These are phyloP conservation scores for Torulaspora maleeae DNA, from an alignment of 805 yeast species.

Conservation along the genomic window DNA sequence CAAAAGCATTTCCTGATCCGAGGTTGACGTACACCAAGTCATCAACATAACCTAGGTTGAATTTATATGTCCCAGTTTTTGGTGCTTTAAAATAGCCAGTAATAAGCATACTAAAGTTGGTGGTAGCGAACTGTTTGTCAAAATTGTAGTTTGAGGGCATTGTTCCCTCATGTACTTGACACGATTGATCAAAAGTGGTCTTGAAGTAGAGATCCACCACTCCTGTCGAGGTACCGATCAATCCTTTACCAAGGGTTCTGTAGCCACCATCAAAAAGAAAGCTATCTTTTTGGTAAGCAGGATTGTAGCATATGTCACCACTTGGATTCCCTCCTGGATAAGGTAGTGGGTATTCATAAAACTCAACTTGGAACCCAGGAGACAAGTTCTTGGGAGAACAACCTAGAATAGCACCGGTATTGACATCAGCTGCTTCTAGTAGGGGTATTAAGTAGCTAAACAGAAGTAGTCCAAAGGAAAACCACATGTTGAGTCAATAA, in stretches of 20 bases:
- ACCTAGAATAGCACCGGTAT: no score
- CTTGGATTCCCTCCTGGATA: no score
- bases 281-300: not conserved
- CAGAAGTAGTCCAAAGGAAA: no score
- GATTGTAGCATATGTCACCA: not conserved
- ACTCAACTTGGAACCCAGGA: no score
- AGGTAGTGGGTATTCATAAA: no score
- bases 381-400: no score
- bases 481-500: no score
- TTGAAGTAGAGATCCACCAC: conserved; percentile 1
- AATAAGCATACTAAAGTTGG: conserved; percentile 24
- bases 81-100: conserved; percentile 30
- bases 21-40: conserved; percentile 33
- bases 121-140: conserved; percentile 6
- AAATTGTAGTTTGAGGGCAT: conserved; percentile 15
- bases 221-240: conserved; percentile 3
- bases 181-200: not conserved
- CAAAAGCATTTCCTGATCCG: conserved; percentile 34
- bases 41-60: conserved; percentile 27
- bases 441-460: no score
- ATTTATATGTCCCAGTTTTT: conserved; percentile 30
- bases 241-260: not conserved
- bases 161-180: not conserved
- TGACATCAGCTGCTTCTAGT: no score
- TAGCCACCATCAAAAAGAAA: conserved; percentile 5